Evolutionary conservation across 2,329 filamentous ascomycete genomes (phyloP), one percentile per base, ranked within the genome.

Genomic region (Talaromyces sp.): DNA sequence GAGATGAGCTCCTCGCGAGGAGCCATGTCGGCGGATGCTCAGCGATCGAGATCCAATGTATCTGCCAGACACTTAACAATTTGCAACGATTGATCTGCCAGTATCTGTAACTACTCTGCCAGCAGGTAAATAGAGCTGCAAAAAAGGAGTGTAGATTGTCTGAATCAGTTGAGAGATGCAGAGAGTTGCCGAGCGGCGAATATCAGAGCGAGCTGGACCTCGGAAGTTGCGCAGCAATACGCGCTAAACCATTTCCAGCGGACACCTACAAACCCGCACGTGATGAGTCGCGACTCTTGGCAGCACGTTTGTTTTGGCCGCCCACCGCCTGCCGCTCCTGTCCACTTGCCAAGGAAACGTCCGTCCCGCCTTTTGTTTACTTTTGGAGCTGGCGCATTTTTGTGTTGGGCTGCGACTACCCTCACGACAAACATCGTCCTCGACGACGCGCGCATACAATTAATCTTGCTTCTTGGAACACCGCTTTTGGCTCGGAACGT

Each of bases 1-100:
- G 85, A 81, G 68, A 96, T 85, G 63, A 97, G 80, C 73, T 97
- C 93, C 84, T 97, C 93, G 72, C 94, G 91, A 79, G 48, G 48
- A 36, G 96, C 91, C 80, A 92, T 87, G 81, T 86, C 93, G 75
- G 57, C 53, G 53, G 53, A 33, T 40, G 56, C 31, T 33, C 13
- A 19, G 21, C 17, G 37, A 36, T 21, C 45, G 37, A 7, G 48
- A 50, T 22, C 43, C 25, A 48, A 21, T 33, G 17, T 48, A 48
- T 33, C 5, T 33, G 43, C 9, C 9, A 6, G 28, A 8, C n/a
- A 10, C 8, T 35, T 2, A 3, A 48, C 5, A 15, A 19, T n/a
- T 17, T 46, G 9, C 15, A 6, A 17, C 28, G 19, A 48, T 21
- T 33, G 28, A 21, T 11, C 4, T 43, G 25, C 36, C 15, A 17